Base-by-base conservation (phyloP, 495 filamentous ascomycete genomes). In the Penicillium odoratum region DNA sequence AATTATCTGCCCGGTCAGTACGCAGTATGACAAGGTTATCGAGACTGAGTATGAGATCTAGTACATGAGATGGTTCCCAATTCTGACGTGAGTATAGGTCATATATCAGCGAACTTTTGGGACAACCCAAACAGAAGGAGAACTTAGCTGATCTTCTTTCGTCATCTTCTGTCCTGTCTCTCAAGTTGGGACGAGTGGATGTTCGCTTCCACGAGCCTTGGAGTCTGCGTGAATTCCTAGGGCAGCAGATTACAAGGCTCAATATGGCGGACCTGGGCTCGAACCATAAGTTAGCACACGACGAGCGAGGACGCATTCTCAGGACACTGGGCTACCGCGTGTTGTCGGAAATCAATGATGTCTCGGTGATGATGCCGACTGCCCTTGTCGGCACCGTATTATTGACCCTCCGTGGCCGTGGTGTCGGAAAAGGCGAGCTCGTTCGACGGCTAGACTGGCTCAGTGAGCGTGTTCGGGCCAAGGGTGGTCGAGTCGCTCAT, bases 1-100 rank as follows among this genome's bases (percentile, higher is more conserved):
- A 15, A 89, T 95, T 29, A 88, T 98, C 45, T 96, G 92, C 63
- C 93, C 93, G 3, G 94, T 98, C 30, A 93, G 89, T 69, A 96
- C 92, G 2, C 94, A 98, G 65, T 98, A 98, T 68, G 94, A 98
- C 80, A 98, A 97, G 64, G 94, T 98, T 48, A 90, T 98, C 48
- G 94, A 98, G 70, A 97, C 93, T 7, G 93, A 97, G 74, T 83
- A 75, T 57, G 78, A 45, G 13, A 29, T 28, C 26, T 28, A 21
- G 18, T 4, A 3, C 31, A 42, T 33, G 26, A 2, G 4, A 6
- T 42, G 36, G 36, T 50, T 7, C 4, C 15, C 9, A 6, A 34
- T 50, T 11, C 64, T 71, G 36, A 69, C 56, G 31, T 56, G 16
- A 28, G 13, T 50, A 5, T 56, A 79, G 80, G 64, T 94, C 91